Evolutionary conservation across 495 filamentous ascomycete species (phyloP).

Genomic region (Apodospora peruviana): DNA sequence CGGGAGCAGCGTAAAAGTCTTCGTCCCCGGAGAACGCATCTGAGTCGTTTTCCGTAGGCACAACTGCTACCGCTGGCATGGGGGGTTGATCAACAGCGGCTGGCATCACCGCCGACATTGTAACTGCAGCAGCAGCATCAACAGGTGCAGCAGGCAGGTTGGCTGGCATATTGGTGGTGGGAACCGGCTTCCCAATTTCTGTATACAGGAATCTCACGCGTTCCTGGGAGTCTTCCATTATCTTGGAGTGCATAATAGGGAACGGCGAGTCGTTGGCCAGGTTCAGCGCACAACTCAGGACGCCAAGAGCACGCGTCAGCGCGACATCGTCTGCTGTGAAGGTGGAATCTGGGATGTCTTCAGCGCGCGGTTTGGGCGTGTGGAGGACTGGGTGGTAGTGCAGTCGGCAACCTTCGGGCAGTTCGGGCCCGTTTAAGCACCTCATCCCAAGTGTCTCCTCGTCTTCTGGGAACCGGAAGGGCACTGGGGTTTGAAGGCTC

Average conservation of each 20-base stretch:
- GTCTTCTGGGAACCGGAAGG: slow-evolving; percentile 33
- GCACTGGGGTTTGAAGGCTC: slow-evolving; percentile 23
- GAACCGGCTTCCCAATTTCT: slow-evolving; percentile 15
- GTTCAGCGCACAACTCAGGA: slow-evolving; percentile 18
- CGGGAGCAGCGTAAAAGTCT: slow-evolving; percentile 14
- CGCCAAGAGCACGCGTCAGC: slow-evolving; percentile 17
- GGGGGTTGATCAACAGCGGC: neutral
- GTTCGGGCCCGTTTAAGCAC: slow-evolving; percentile 28
- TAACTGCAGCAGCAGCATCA: neutral
- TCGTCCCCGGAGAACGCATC: slow-evolving; percentile 22
- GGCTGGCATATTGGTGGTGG: neutral
- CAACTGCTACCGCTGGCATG: neutral
- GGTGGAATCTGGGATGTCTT: slow-evolving; percentile 11
- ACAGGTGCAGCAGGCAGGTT: neutral
- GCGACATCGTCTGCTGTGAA: slow-evolving; percentile 16
- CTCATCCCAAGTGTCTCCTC: slow-evolving; percentile 35
- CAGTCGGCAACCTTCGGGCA: slow-evolving; percentile 26
- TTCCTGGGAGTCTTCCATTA: slow-evolving; percentile 6
- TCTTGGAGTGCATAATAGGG: slow-evolving; percentile 10
- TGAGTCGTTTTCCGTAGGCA: slow-evolving; percentile 13
- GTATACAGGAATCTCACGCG: slow-evolving; percentile 17
- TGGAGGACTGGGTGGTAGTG: slow-evolving; percentile 16
- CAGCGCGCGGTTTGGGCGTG: slow-evolving; percentile 20
- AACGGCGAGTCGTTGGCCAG: slow-evolving; percentile 18
- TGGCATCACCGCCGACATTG: neutral